A percentile compares a stretch with the other conserved stretches of the same genome.
These are phyloP conservation scores for Leishmania tarentolae DNA, from an alignment of 208 protist genomes.

Conservation along the genomic window DNA sequence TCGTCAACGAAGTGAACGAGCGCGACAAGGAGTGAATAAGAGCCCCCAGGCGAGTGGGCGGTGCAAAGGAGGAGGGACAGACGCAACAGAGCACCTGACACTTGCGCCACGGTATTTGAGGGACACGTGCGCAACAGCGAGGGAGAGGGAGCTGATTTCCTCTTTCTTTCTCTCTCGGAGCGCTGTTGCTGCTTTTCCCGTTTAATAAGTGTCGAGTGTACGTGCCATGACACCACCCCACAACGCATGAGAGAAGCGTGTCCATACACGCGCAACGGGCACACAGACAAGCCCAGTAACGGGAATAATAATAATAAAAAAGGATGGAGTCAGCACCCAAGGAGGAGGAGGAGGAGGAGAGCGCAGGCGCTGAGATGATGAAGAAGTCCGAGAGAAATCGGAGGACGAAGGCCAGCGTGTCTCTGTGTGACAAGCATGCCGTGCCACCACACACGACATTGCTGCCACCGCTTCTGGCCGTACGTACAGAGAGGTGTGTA, in stretches of 20 bases:
- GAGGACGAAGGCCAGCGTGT: background rate
- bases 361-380: background rate
- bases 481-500: background rate
- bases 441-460: background rate
- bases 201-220: background rate
- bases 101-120: background rate
- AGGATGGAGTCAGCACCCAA: background rate
- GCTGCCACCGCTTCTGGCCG: background rate
- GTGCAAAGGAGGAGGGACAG: background rate
- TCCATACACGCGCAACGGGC: background rate
- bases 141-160: background rate
- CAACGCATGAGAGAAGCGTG: background rate
- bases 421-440: background rate
- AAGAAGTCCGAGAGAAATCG: background rate
- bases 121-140: background rate
- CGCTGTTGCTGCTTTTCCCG: background rate
- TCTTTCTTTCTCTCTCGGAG: background rate
- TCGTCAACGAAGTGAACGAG: constrained; percentile 8
- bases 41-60: background rate
- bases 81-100: background rate
- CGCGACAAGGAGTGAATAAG: background rate
- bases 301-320: constrained; percentile 1
- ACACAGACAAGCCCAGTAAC: background rate
- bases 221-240: background rate
- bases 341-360: background rate